Conservation (phyloP, 306 rosid genomes). For the Corylus americana region DNA sequence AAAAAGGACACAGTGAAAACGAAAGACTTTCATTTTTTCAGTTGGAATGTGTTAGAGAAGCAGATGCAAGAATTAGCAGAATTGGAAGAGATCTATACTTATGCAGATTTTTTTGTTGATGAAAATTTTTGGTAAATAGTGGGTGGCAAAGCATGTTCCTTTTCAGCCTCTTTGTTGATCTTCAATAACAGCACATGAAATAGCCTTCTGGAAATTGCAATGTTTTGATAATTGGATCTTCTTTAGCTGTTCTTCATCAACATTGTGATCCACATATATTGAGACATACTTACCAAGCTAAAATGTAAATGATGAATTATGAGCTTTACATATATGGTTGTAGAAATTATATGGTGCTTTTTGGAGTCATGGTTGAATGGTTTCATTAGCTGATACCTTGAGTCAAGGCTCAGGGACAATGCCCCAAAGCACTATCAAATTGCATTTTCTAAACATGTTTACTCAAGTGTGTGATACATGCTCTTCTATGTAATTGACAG, state of each 20-base stretch:
- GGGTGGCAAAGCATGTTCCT: background rate
- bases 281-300: background rate
- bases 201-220: background rate
- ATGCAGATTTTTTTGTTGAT: background rate
- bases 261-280: background rate
- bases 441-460: background rate
- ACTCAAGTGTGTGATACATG: background rate
- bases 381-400: background rate
- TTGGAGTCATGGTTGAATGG: background rate
- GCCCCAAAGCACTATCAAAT: background rate
- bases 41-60: too few species aligned
- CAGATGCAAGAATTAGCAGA: background rate
- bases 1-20: background rate
- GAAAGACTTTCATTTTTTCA: background rate
- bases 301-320: background rate
- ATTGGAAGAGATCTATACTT: background rate
- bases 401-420: background rate
- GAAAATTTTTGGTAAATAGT: background rate
- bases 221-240: background rate
- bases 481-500: background rate
- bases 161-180: conserved; percentile 1
- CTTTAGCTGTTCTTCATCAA: background rate
- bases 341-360: background rate
- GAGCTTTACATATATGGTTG: background rate
- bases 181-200: background rate